Evolutionary conservation across 1,139 yeast species (phyloP), one percentile per base, ranked within the genome.

Genomic region (Zygosaccharomyces sapae): DNA sequence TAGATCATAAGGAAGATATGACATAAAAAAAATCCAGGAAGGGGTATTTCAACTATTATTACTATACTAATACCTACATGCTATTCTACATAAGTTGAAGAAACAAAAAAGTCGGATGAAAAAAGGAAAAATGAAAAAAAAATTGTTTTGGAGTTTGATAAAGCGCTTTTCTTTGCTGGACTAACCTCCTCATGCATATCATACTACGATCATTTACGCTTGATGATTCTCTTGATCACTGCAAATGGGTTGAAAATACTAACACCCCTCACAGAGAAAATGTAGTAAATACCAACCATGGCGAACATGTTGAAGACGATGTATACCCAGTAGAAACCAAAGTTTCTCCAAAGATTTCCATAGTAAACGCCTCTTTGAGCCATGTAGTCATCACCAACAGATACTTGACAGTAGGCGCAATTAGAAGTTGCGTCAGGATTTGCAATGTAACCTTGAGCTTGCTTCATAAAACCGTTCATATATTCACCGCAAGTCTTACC

Each of bases 401-500:
- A 48, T 48, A 58, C 70, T 6, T 58, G 54, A 58, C 77, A 73
- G 54, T 70, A 73, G n/a, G 66, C 70, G 61, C 77, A 73, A 24
- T 62, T 52, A 22, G 66, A 46, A n/a, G 66, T 63, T 13, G 70
- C 67, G 16, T 55, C 47, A 6, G 68, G 66, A 47, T 70, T 61
- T 20, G 48, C 51, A 25, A 73, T 47, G 49, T 68, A 68, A 13
- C 77, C 77, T 33, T 69, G 66, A 37, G 61, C 66, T 22, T 58
- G 63, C 3, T 46, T 50, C 12, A 53, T 49, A 29, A 55, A 60
- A 5, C 54, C 51, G 1, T 58, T 57, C 59, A 80, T 69, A 62
- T 70, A 83, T 38, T 72, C 66, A 9, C 71, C 74, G 68, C 90
- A 83, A 2, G 80, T 77, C 64, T 70, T 67, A 5, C 79, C 83